phyloP scores from a whole-genome alignment of 2,329 filamentous ascomycete species.

The Cucurbitaria berberidis region DNA sequence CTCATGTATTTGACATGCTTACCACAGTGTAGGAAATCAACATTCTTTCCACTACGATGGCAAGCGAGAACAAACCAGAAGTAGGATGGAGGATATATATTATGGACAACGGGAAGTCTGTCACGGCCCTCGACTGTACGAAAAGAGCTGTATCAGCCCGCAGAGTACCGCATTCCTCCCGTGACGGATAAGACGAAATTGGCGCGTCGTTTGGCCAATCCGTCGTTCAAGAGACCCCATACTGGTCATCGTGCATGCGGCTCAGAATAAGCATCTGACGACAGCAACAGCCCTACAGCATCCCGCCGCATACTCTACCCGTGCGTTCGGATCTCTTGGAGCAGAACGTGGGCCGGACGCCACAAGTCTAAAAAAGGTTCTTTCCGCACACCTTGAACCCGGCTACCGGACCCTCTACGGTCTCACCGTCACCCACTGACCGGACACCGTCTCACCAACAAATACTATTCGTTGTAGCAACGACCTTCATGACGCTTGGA shows the following conservation, averaged over 20 bases:
- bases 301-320: conserved; percentile 26
- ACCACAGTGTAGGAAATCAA: conserved; percentile 30
- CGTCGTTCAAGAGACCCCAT: conserved; percentile 11
- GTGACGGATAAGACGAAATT: not conserved
- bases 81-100: conserved; percentile 15
- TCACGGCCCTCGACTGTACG: not conserved
- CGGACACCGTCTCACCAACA: conserved; percentile 17
- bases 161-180: not conserved
- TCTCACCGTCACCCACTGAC: conserved; percentile 21
- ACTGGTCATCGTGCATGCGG: conserved; percentile 34
- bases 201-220: conserved; percentile 3
- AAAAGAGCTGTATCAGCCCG: not conserved
- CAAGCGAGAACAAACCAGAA: conserved; percentile 20
- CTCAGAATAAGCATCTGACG: conserved; percentile 48
- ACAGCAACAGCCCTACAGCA: conserved; percentile 41
- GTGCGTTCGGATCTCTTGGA: conserved; percentile 19
- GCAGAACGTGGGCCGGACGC: conserved; percentile 26
- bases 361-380: conserved; percentile 39
- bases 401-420: conserved; percentile 25
- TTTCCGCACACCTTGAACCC: conserved; percentile 20
- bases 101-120: not conserved
- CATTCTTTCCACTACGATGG: conserved; percentile 4
- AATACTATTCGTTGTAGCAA: conserved; percentile 20
- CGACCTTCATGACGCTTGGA: conserved; percentile 6
- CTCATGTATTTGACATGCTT: conserved; percentile 38